Percentiles rank a stretch among this genome's conserved stretches.
Conservation (phyloP, 1,139 yeast species). For the Pichia sp. region DNA sequence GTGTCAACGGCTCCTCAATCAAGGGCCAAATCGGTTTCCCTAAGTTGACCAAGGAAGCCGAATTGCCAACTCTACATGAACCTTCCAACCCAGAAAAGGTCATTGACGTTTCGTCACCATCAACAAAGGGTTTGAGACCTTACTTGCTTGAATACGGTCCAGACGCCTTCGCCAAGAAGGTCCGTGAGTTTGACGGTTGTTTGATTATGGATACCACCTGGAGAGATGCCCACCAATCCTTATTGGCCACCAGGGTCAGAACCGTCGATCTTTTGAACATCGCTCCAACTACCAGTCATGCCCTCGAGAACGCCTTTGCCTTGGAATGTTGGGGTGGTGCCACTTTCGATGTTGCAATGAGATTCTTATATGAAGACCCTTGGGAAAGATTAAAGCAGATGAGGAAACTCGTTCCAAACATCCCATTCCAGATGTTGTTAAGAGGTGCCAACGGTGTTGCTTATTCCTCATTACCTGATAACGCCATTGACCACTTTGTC, state of each 20-base stretch:
- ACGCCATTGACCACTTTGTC: slow-evolving; percentile 96
- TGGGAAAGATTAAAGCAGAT: slow-evolving; percentile 92
- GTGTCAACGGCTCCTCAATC: slow-evolving; percentile 92
- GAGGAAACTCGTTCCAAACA: slow-evolving; percentile 89
- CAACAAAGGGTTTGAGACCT: slow-evolving; percentile 86
- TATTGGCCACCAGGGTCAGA: slow-evolving; percentile 94
- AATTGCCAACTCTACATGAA: slow-evolving; percentile 67
- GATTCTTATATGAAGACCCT: slow-evolving; percentile 97
- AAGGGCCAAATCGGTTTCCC: slow-evolving; percentile 95
- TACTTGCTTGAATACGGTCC: slow-evolving; percentile 82
- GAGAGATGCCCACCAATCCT: slow-evolving; percentile 99
- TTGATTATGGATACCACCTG: slow-evolving; percentile 97
- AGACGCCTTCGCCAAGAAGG: slow-evolving; percentile 79
- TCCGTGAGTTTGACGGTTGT: slow-evolving; percentile 79
- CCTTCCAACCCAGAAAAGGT: slow-evolving; percentile 42
- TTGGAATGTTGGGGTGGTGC: slow-evolving; percentile 99
- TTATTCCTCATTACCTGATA: slow-evolving; percentile 94
- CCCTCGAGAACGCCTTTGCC: slow-evolving; percentile 86
- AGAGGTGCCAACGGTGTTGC: slow-evolving; percentile 99
- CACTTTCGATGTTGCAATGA: slow-evolving; percentile 96
- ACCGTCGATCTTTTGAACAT: slow-evolving; percentile 86
- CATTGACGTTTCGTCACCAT: slow-evolving; percentile 54
- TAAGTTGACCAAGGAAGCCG: slow-evolving; percentile 69
- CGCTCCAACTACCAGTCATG: slow-evolving; percentile 92
- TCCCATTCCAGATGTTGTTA: slow-evolving; percentile 97